Percentiles rank a stretch among this genome's conserved stretches.
These are phyloP conservation scores for Sclerotinia minor DNA, from an alignment of 2,329 filamentous ascomycete species.

Conservation along the genomic window DNA sequence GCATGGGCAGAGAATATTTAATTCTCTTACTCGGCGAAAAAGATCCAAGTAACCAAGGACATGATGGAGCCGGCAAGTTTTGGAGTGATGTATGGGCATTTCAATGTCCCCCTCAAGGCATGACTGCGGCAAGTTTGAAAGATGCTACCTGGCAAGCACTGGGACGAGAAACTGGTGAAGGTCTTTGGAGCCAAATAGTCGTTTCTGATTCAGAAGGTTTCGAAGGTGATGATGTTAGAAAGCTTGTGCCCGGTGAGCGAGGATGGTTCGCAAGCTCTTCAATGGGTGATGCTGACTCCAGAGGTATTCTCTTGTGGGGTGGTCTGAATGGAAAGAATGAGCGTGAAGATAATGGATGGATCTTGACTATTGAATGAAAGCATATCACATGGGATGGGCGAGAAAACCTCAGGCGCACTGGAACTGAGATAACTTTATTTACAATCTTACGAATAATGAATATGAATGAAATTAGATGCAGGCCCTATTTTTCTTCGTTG, in stretches of 20 bases:
- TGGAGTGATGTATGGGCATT: slow-evolving; percentile 64
- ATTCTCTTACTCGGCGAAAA: slow-evolving; percentile 62
- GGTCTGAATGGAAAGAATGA: slow-evolving; percentile 54
- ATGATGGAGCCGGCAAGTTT: slow-evolving; percentile 55
- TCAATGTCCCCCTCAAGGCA: slow-evolving; percentile 57
- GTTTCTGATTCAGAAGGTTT: slow-evolving; percentile 50
- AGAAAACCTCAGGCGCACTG: not conserved
- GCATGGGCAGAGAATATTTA: slow-evolving; percentile 60
- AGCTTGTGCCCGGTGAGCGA: slow-evolving; percentile 52
- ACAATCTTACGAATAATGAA: not conserved
- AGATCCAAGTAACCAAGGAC: slow-evolving; percentile 50
- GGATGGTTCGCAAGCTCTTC: slow-evolving; percentile 59
- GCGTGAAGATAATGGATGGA: slow-evolving; percentile 63
- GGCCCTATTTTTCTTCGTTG: not conserved
- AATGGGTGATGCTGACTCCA: slow-evolving; percentile 60
- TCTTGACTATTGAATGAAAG: slow-evolving; percentile 53
- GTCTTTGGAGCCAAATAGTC: slow-evolving; percentile 57
- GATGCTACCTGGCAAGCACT: slow-evolving; percentile 56
- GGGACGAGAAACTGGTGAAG: slow-evolving; percentile 56
- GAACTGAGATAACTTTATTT: not conserved
- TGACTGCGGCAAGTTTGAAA: slow-evolving; percentile 56
- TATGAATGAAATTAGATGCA: not conserved
- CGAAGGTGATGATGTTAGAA: slow-evolving; percentile 46
- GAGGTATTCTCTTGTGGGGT: slow-evolving; percentile 60
- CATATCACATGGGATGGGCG: not conserved